Evolutionary conservation across 345 rosid genomes (phyloP), one percentile per base, ranked within the genome.

Genomic region (Erodium maritimum): DNA sequence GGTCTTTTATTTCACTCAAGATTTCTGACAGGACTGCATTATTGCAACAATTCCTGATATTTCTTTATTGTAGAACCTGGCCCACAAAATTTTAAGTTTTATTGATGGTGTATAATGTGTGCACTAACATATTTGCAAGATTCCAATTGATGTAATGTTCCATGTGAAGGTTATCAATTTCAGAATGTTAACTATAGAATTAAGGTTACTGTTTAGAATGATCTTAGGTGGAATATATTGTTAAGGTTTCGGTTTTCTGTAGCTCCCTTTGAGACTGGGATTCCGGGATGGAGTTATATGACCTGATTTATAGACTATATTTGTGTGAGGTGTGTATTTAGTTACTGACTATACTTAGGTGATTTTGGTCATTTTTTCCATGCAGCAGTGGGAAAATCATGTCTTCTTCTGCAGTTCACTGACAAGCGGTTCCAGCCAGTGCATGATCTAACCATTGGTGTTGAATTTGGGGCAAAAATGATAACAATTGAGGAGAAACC

Each of bases 401-500:
- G 99, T 57, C 96, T 93, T 53, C 77, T 93, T 50, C 89, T 93
- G 9, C 99, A 93, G 81, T 91, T 91, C 69, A 88, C 95, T 9
- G 96, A 91, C 77, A 89, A 91, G 84, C 76, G 99, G 77, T 91
- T 91, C 74, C 96, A 91, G 69, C 96, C 99, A 0, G 96, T 89
- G 57, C 96, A 91, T 70, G 96, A 91, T 65, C 82, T 91, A 52
- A 93, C 99, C n/a, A 93, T 93, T 20, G 97, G 99, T 52, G 97
- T 89, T n/a, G 99, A 87, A 61, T 89, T 89, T 46, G 99, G 97
- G 59, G 95, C 96, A 54, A 78, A 94, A 65, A 93, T 89, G 95
- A 91, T 91, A 75, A 91, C 91, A 60, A 88, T 86, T 19, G 96
- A 88, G 53, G 84, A 79, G 78, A 88, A 89, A 65, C 95, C 98